phyloP scores from a whole-genome alignment of 768 basidiomycete species.

The Royoungia palumana region DNA sequence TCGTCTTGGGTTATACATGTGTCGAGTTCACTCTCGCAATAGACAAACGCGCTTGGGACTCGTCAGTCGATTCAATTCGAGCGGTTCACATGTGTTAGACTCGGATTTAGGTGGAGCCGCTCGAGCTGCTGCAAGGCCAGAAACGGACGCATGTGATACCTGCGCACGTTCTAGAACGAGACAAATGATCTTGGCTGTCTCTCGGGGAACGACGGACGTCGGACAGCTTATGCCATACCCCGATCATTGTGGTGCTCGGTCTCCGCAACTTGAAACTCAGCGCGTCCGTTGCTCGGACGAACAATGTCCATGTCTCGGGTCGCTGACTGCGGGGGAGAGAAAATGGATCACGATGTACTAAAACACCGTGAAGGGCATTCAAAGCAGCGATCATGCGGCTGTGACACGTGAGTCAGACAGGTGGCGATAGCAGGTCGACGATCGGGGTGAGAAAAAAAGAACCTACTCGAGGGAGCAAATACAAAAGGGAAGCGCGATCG shows the following conservation, averaged over 20 bases:
- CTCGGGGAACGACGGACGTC: conserved; percentile 1
- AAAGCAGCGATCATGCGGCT: conserved; percentile 23
- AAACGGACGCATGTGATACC: too few relatives aligned
- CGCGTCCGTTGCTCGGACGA: conserved; percentile 4
- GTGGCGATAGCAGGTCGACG: conserved; percentile 1
- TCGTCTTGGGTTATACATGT: conserved; percentile 13
- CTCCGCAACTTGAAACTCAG: conserved; percentile 7
- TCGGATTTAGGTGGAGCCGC: too few relatives aligned
- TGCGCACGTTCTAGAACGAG: too few relatives aligned
- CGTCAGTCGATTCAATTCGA: too few relatives aligned
- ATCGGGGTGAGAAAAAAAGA: conserved; percentile 19
- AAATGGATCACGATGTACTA: too few relatives aligned
- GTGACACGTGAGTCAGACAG: conserved; percentile 16
- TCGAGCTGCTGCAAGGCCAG: too few relatives aligned
- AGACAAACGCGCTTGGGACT: too few relatives aligned
- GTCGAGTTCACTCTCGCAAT: background rate
- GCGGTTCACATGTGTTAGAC: too few relatives aligned
- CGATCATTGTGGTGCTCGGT: background rate
- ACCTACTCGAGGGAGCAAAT: conserved; percentile 15
- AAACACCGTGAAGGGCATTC: too few relatives aligned
- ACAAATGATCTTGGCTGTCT: too few relatives aligned
- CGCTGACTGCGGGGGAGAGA: too few relatives aligned
- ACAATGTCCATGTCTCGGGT: conserved; percentile 15
- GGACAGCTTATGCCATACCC: background rate
- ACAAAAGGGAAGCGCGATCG: conserved; percentile 16